Conservation (phyloP, 1,139 yeast species). For the Taphrina communis region DNA sequence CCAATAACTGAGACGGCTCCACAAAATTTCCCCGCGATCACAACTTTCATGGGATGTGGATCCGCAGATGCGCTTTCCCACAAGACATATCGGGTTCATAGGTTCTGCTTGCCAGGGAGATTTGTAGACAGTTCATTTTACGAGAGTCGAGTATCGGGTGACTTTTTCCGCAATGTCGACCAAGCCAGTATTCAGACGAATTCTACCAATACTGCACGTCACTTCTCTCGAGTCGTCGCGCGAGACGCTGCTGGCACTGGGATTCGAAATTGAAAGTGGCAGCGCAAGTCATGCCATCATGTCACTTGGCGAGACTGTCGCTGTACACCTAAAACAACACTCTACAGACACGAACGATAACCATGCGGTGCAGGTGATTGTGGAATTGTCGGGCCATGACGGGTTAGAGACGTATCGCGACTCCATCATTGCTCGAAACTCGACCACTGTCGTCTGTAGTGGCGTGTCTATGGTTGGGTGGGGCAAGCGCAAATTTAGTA, state of each 20-base stretch:
- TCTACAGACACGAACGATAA: not conserved
- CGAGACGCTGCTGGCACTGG: not conserved
- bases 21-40: slow-evolving; percentile 6
- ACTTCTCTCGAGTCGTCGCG: not conserved
- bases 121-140: too few relatives aligned
- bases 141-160: too few relatives aligned
- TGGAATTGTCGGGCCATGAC: not conserved
- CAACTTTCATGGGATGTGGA: not conserved
- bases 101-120: too few relatives aligned
- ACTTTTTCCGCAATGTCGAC: not conserved
- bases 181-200: not conserved
- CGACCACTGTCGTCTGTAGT: not conserved
- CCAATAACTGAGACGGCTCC: not conserved
- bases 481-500: slow-evolving; percentile 21
- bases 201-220: slow-evolving; percentile 6
- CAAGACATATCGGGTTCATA: too few relatives aligned
- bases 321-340: not conserved
- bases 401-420: slow-evolving; percentile 3
- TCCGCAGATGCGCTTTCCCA: not conserved
- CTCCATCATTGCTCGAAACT: not conserved
- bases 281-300: slow-evolving; percentile 6
- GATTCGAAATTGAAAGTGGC: slow-evolving; percentile 27
- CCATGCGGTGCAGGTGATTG: not conserved
- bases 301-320: not conserved
- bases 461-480: slow-evolving; percentile 22